Percentiles rank a stretch among this genome's conserved stretches.
Conservation (phyloP, 2,329 filamentous ascomycete genomes). For the Penicillium sp. region DNA sequence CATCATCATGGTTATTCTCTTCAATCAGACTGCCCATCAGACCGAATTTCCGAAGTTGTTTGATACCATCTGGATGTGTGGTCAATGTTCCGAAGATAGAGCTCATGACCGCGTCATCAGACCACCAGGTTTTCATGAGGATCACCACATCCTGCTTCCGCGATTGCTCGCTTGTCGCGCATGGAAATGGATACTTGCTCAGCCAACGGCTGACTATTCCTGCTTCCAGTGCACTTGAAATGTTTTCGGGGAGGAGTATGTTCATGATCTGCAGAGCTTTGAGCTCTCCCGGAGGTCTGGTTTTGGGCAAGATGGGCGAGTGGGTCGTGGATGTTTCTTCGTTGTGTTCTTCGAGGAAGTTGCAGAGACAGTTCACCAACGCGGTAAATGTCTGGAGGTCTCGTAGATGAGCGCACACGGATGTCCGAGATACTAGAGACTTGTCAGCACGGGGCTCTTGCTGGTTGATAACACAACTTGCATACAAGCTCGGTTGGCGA, state of each 20-base stretch:
- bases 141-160: conserved; percentile 43
- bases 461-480: neutral
- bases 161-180: conserved; percentile 54
- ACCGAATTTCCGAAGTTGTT: conserved; percentile 45
- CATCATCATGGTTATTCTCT: conserved; percentile 53
- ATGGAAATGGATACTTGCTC: conserved; percentile 69
- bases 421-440: conserved; percentile 38
- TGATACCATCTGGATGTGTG: conserved; percentile 40
- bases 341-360: conserved; percentile 42
- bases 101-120: conserved; percentile 47
- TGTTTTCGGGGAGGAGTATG: conserved; percentile 60
- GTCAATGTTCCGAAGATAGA: conserved; percentile 44
- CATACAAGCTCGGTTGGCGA: conserved; percentile 43
- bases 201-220: conserved; percentile 73
- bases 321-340: conserved; percentile 36
- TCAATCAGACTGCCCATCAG: conserved; percentile 46
- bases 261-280: conserved; percentile 58
- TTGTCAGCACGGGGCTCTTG: conserved; percentile 1
- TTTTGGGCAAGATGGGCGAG: conserved; percentile 42
- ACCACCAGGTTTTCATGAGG: conserved; percentile 45
- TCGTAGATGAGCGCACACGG: conserved; percentile 35
- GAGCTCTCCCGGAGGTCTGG: conserved; percentile 45
- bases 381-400: conserved; percentile 41
- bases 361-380: conserved; percentile 45
- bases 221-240: conserved; percentile 59